Percentiles rank a stretch among this genome's conserved stretches.
phyloP scores from a whole-genome alignment of 1,284 basidiomycete species.

The Porodaedalea pini region DNA sequence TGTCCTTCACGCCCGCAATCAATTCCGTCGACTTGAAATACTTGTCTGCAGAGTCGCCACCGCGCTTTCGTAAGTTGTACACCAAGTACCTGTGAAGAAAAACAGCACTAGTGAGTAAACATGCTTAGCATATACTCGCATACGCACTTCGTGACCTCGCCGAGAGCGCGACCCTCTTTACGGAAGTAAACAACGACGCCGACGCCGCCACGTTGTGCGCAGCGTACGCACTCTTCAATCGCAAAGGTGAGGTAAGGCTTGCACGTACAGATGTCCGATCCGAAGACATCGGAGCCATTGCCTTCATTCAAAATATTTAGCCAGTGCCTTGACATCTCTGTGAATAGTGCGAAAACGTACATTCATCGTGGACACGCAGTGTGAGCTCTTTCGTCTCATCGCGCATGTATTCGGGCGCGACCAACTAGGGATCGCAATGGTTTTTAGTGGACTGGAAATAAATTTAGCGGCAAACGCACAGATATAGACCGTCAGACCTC shows the following conservation, averaged over 20 bases:
- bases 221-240: slow-evolving; percentile 89
- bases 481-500: slow-evolving; percentile 90
- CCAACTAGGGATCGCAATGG: slow-evolving; percentile 53
- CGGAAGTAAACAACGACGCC: slow-evolving; percentile 94
- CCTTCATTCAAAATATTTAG: slow-evolving; percentile 41
- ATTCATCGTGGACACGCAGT: slow-evolving; percentile 92
- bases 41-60: slow-evolving; percentile 86
- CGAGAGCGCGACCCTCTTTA: slow-evolving; percentile 89
- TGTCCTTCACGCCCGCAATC: slow-evolving; percentile 94
- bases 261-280: slow-evolving; percentile 93
- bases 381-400: slow-evolving; percentile 86
- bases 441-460: neutral
- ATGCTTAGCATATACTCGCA: neutral
- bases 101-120: slow-evolving; percentile 7
- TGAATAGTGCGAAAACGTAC: slow-evolving; percentile 42
- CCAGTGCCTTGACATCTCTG: neutral
- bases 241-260: slow-evolving; percentile 92
- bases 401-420: slow-evolving; percentile 70
- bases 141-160: slow-evolving; percentile 84
- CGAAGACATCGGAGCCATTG: slow-evolving; percentile 85
- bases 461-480: slow-evolving; percentile 43
- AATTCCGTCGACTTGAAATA: slow-evolving; percentile 94
- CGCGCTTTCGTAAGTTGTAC: slow-evolving; percentile 94
- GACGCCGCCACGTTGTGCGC: slow-evolving; percentile 85
- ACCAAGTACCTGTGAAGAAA: slow-evolving; percentile 65